phyloP scores from a whole-genome alignment of 1,284 basidiomycete species.

The Termitomyces sp. region DNA sequence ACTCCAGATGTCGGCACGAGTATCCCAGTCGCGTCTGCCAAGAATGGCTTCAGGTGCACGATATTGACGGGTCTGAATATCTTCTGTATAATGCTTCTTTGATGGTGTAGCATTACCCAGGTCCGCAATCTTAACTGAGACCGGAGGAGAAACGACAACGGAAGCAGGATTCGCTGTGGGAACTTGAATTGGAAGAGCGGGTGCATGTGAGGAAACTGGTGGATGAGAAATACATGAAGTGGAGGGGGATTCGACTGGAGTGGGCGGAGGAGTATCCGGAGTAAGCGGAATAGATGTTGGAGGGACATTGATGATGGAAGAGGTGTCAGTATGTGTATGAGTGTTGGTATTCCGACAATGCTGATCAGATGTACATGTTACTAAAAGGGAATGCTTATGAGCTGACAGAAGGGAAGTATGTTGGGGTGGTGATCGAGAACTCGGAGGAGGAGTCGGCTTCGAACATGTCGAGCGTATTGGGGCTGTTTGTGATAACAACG shows the following conservation, averaged over 20 bases:
- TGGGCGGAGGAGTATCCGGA: constrained; percentile 23
- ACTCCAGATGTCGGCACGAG: constrained; percentile 84
- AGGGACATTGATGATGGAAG: not conserved
- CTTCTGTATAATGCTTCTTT: constrained; percentile 83
- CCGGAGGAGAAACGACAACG: constrained; percentile 34
- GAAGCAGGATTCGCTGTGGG: constrained; percentile 13
- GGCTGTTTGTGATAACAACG: constrained; percentile 67
- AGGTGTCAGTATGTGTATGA: constrained; percentile 7
- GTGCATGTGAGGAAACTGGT: constrained; percentile 3
- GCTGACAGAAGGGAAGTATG: constrained; percentile 37
- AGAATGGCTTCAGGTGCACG: constrained; percentile 88
- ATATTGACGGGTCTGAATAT: constrained; percentile 93
- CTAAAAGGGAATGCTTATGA: constrained; percentile 34
- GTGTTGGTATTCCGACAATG: constrained; percentile 1
- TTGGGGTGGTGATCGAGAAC: constrained; percentile 31
- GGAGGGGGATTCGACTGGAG: constrained; percentile 26
- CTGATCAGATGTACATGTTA: constrained; percentile 12
- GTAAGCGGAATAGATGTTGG: constrained; percentile 5
- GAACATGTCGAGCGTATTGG: constrained; percentile 25
- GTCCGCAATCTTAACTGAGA: constrained; percentile 91
- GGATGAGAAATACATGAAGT: constrained; percentile 15
- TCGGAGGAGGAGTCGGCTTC: constrained; percentile 21
- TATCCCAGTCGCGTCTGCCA: constrained; percentile 82
- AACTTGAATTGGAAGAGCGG: constrained; percentile 10
- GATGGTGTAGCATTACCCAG: constrained; percentile 84